Evolutionary conservation across 2,329 filamentous ascomycete species (phyloP).

Genomic region (Didymella lethalis): DNA sequence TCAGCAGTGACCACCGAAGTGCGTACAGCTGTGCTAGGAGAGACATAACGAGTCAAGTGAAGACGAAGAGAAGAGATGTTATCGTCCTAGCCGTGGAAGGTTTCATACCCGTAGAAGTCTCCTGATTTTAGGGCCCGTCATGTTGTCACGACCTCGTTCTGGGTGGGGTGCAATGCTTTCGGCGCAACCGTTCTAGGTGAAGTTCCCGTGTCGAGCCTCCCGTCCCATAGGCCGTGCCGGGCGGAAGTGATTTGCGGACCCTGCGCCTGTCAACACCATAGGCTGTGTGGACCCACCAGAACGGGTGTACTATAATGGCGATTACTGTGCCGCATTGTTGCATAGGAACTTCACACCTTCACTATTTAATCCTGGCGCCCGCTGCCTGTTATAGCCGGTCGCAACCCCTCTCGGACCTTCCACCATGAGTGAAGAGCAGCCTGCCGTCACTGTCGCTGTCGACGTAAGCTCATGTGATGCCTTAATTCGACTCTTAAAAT

Average conservation of each 20-base stretch:
- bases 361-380: conserved; percentile 9
- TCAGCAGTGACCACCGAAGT: conserved; percentile 21
- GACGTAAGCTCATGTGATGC: conserved; percentile 11
- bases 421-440: conserved; percentile 12
- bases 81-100: neutral
- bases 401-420: neutral
- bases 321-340: conserved; percentile 9
- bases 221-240: conserved; percentile 2
- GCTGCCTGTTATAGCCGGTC: neutral
- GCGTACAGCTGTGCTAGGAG: conserved; percentile 22
- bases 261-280: conserved; percentile 6
- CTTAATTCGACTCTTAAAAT: neutral
- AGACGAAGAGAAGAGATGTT: neutral
- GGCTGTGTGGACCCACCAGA: neutral
- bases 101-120: neutral
- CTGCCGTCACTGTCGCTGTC: conserved; percentile 8
- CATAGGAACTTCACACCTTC: neutral
- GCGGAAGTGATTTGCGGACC: neutral
- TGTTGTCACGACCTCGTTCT: neutral
- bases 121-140: neutral
- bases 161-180: conserved; percentile 8
- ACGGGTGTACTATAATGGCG: neutral
- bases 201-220: conserved; percentile 9
- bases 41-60: conserved; percentile 9
- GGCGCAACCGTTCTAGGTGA: conserved; percentile 10